These are phyloP conservation scores for Heliocybe sulcata DNA, from an alignment of 1,284 basidiomycete species.

Conservation along the genomic window DNA sequence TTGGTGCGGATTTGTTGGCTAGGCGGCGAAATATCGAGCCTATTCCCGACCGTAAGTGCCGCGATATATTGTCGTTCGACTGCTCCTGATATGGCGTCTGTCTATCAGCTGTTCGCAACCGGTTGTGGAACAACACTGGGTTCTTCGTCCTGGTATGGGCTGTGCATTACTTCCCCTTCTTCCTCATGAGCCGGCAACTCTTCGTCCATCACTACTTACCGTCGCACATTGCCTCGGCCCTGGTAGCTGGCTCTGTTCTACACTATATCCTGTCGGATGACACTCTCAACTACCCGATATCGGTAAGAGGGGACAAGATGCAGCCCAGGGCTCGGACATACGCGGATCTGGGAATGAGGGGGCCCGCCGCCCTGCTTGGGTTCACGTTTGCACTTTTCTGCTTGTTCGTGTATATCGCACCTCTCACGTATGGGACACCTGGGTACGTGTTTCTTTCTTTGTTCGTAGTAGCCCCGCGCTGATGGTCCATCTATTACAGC, in stretches of 20 bases:
- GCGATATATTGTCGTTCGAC: too few species aligned
- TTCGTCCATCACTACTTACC: slow-evolving; percentile 99
- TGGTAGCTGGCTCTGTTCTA: slow-evolving; percentile 87
- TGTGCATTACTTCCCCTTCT: slow-evolving; percentile 97
- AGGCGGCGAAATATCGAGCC: slow-evolving; percentile 81
- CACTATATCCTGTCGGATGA: slow-evolving; percentile 85
- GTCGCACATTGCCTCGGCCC: slow-evolving; percentile 85
- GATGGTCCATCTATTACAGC: slow-evolving; percentile 29
- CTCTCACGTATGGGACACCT: slow-evolving; percentile 88
- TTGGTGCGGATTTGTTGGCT: slow-evolving; percentile 85
- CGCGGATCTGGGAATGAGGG: slow-evolving; percentile 69
- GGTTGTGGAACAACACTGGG: slow-evolving; percentile 91
- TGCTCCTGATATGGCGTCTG: background rate
- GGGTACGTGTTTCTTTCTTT: slow-evolving; percentile 50
- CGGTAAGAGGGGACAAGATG: slow-evolving; percentile 46
- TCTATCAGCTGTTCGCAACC: slow-evolving; percentile 73
- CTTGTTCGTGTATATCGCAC: slow-evolving; percentile 73
- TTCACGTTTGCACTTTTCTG: slow-evolving; percentile 57
- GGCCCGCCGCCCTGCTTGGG: slow-evolving; percentile 52
- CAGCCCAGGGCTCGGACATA: slow-evolving; percentile 53
- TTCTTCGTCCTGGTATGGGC: slow-evolving; percentile 96
- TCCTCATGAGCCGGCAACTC: slow-evolving; percentile 94
- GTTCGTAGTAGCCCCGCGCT: slow-evolving; percentile 6
- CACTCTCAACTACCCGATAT: slow-evolving; percentile 91
- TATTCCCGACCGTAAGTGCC: slow-evolving; percentile 80